A percentile compares a stretch with the other conserved stretches of the same genome.
phyloP scores from a whole-genome alignment of 1,284 basidiomycete species.

The Ustilago trichophora region DNA sequence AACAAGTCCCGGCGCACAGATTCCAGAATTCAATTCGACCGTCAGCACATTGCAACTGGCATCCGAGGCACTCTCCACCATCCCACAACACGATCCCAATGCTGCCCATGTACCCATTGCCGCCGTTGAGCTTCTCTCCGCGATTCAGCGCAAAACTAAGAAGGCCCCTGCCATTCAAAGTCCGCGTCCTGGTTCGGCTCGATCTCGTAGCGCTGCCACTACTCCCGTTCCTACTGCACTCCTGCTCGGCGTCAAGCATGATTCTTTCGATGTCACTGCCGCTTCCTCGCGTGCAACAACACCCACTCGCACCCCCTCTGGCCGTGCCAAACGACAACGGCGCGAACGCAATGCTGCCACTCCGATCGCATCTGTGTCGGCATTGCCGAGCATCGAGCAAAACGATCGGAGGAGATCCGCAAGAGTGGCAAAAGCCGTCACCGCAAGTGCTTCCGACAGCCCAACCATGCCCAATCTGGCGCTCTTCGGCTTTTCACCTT shows the following conservation, averaged over 20 bases:
- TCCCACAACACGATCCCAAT: constrained; percentile 1
- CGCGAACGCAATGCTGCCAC: constrained; percentile 27
- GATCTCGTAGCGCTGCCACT: constrained; percentile 32
- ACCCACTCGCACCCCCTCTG: constrained; percentile 23
- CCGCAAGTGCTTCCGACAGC: constrained; percentile 18
- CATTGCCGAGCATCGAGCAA: constrained; percentile 31
- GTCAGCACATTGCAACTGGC: constrained; percentile 32
- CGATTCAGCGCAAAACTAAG: constrained; percentile 25
- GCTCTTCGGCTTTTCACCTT: constrained; percentile 40
- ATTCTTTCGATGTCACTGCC: constrained; percentile 26
- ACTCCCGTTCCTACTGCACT: constrained; percentile 32
- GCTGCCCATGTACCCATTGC: constrained; percentile 6
- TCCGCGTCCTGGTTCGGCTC: constrained; percentile 20
- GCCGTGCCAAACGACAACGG: constrained; percentile 25
- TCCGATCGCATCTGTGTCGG: neutral
- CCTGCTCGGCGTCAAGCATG: constrained; percentile 12
- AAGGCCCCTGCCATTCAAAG: constrained; percentile 36
- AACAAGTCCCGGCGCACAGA: constrained; percentile 18
- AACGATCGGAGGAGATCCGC: constrained; percentile 37
- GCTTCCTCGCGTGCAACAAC: constrained; percentile 32
- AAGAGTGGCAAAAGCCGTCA: constrained; percentile 35
- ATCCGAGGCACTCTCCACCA: constrained; percentile 30
- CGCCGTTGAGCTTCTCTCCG: constrained; percentile 22
- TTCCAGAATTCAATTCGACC: constrained; percentile 14
- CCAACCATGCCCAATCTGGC: constrained; percentile 35